Base-by-base conservation (phyloP, 116 monocot species). In the Cymodocea nodosa region DNA sequence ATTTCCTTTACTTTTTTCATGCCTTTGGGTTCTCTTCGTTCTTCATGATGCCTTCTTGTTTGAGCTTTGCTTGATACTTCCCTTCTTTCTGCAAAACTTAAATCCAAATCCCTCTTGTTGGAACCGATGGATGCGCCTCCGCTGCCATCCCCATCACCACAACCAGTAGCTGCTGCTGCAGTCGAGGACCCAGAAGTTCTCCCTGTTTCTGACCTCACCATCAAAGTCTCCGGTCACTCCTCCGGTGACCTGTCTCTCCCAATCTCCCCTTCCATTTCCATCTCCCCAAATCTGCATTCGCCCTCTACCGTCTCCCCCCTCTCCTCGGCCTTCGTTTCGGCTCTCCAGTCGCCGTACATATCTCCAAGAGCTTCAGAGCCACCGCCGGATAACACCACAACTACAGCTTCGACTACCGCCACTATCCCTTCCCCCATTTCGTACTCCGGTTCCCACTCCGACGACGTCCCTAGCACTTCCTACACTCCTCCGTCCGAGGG, bases 321-420 rank as follows among this genome's bases (percentile, higher is more conserved):
- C 4, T 86, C 85, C 37, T 93, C 93, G 1, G 89, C 86, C 35
- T 93, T 93, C 65, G 93, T 93, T 36, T 93, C 93, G 1, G 93
- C 93, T 14, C 61, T 93, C 23, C 93, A 93, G 52, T 93, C 93
- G 12, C 93, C 93, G 14, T 93, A 93, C 78, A 89, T 93, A 10
- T 93, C 93, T 15, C 93, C 93, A 9, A 81, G 93, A 56, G 84
- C 80, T 55, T 20, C 73, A 23, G 75, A 74, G 7, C 84, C 80
- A 4, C 74, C 70, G 19, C 20, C 60, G 4, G 60, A 51, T 15
- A 24, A 25, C 19, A 57, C 15, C 40, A 56, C 30, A 25, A 54
- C 61, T 15, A 55, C 68, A 35, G 62, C 34, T 18, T 51, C 55
- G 11, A 68, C 70, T 23, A 67, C 61, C 49, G 55, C 53, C 36